Evolutionary conservation across 257 asterid species (phyloP), one percentile per base, ranked within the genome.

Genomic region (Fraxinus excelsior): DNA sequence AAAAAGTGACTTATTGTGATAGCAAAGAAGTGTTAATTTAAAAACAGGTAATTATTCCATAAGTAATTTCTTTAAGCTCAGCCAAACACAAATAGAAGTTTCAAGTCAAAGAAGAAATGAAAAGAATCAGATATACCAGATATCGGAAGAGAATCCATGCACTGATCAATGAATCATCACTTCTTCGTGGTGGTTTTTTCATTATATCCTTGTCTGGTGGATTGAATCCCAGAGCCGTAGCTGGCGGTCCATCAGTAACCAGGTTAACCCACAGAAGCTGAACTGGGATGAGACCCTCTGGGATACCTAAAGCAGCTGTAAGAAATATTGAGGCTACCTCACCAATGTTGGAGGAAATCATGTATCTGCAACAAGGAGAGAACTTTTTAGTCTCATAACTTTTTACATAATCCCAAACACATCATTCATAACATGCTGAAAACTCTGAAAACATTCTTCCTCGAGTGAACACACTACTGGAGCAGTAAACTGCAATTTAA

Each of bases 221-320:
- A 87, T 96, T 93, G 77, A 96, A 96, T 76, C 99, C 99, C 94
- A 96, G 80, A 64, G 99, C 99, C 8, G 98, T 93, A 70, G 99
- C 99, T 28, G 99, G 99, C 32, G 98, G 99, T 18, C 99, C 99
- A 84, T 96, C 98, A 32, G 99, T 96, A 46, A 93, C 99, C 81
- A 93, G 85, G 85, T 96, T 96, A 73, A 96, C 99, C 99, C 98
- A 96, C 82, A 96, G 88, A 82, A 96, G 98, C 88, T 96, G 99
- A 76, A 93, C 99, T 3, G 99, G 99, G 66, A 96, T 96, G 85
- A 96, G 85, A 80, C 99, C 98, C 84, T 96, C 99, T 0, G 99
- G 99, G 77, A 93, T 93, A 73, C 99, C 99, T 70, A 96, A 82
- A 37, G 99, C 99, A 26, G 99, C 97, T 5, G 99, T 96, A 21